Percentiles rank a stretch among this genome's conserved stretches.
These are phyloP conservation scores for Chytriomyces sp. DNA, from an alignment of 192 early-diverging fungal genomes.

Conservation along the genomic window DNA sequence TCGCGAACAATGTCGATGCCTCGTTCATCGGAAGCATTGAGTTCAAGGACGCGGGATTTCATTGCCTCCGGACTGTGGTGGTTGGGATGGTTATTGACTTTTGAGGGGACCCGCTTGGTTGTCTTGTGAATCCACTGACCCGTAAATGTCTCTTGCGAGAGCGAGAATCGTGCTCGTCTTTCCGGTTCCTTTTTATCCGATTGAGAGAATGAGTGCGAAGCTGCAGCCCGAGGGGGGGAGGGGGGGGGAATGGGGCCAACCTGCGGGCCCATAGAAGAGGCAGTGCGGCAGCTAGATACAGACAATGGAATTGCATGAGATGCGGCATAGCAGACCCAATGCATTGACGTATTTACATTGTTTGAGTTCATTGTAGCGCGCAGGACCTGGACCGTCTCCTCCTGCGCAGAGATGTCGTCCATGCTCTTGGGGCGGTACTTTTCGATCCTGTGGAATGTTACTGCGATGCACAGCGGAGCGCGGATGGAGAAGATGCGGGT, in stretches of 20 bases:
- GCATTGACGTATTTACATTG: conserved; percentile 63
- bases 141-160: conserved; percentile 80
- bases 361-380: conserved; percentile 82
- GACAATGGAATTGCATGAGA: background rate
- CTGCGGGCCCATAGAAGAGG: conserved; percentile 96
- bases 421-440: conserved; percentile 93
- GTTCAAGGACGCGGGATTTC: conserved; percentile 81
- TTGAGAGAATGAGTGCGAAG: background rate
- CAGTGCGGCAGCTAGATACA: conserved; percentile 85
- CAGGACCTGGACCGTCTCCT: conserved; percentile 83
- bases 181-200: conserved; percentile 66
- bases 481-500: too few relatives aligned
- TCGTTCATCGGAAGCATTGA: conserved; percentile 97
- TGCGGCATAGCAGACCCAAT: background rate
- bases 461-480: too few relatives aligned
- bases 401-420: conserved; percentile 85
- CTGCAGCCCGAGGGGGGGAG: too few relatives aligned
- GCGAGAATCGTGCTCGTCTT: conserved; percentile 96
- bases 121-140: conserved; percentile 45
- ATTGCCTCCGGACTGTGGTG: conserved; percentile 72
- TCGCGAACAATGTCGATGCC: conserved; percentile 92
- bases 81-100: background rate
- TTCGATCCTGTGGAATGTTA: conserved; percentile 87
- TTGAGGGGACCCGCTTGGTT: background rate
- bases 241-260: background rate